Evolutionary conservation across 2,329 filamentous ascomycete genomes (phyloP).

Genomic region (Alternaria sp.): DNA sequence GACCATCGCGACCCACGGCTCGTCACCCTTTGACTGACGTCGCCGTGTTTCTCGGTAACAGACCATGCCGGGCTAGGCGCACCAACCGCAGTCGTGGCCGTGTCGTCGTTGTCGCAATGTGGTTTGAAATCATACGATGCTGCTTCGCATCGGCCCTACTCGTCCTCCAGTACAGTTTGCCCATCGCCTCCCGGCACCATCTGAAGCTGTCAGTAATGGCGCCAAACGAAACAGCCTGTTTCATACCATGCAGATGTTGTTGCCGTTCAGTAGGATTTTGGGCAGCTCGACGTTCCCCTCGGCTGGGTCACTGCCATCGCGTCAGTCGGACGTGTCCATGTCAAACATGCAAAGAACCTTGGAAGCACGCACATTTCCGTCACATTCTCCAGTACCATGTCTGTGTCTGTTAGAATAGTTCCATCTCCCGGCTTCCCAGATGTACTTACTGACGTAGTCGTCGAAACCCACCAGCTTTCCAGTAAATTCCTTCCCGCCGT

Average conservation of each 20-base stretch:
- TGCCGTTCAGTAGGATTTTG: constrained; percentile 95
- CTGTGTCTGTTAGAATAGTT: constrained; percentile 55
- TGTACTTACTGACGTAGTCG: constrained; percentile 96
- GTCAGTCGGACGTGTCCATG: constrained; percentile 9
- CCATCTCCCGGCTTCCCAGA: background rate
- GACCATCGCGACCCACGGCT: background rate
- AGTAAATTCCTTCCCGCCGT: constrained; percentile 97
- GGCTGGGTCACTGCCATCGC: constrained; percentile 73
- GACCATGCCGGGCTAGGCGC: background rate
- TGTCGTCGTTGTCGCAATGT: background rate
- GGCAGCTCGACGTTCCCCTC: constrained; percentile 86
- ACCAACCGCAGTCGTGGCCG: constrained; percentile 1
- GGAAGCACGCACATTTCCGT: constrained; percentile 79
- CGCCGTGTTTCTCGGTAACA: background rate
- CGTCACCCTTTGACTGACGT: background rate
- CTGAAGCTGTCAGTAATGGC: constrained; percentile 23
- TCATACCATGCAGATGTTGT: constrained; percentile 98
- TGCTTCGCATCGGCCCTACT: constrained; percentile 11
- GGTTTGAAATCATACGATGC: background rate
- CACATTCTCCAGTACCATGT: constrained; percentile 98
- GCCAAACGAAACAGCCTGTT: background rate
- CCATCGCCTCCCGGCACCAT: constrained; percentile 46
- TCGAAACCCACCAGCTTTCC: constrained; percentile 95
- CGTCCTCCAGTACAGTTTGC: constrained; percentile 33
- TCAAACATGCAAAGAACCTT: background rate